Evolutionary conservation across 2,329 filamentous ascomycete species (phyloP).

Genomic region (Neurospora sp.): DNA sequence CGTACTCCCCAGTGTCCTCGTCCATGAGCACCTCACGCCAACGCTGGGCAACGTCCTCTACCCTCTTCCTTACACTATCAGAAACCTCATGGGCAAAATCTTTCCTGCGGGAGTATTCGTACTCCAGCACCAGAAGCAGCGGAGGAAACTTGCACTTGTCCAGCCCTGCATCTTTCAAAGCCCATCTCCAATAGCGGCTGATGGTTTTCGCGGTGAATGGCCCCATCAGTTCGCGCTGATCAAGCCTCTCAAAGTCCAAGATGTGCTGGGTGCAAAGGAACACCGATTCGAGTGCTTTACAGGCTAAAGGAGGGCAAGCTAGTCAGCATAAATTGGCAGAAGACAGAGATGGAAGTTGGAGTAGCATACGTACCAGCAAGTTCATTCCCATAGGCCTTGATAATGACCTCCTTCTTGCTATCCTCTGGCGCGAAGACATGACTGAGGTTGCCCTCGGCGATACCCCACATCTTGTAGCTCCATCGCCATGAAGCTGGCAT

Average conservation of each 20-base stretch:
- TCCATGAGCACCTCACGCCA: slow-evolving; percentile 13
- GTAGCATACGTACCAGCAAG: slow-evolving; percentile 16
- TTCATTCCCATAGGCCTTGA: slow-evolving; percentile 20
- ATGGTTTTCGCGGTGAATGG: slow-evolving; percentile 21
- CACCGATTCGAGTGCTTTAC: slow-evolving; percentile 24
- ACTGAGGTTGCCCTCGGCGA: slow-evolving; percentile 18
- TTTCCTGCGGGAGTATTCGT: slow-evolving; percentile 2
- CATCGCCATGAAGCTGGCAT: slow-evolving; percentile 23
- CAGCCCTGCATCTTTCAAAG: slow-evolving; percentile 22
- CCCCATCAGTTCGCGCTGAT: slow-evolving; percentile 19
- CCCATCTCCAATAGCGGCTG: slow-evolving; percentile 23
- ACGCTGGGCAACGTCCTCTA: slow-evolving; percentile 7
- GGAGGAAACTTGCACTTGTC: slow-evolving; percentile 7
- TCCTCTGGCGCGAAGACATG: slow-evolving; percentile 21
- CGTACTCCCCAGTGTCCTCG: slow-evolving; percentile 1
- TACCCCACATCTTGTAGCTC: slow-evolving; percentile 24
- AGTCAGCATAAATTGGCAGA: slow-evolving; percentile 4
- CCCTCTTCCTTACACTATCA: slow-evolving; percentile 5
- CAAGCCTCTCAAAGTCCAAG: slow-evolving; percentile 22
- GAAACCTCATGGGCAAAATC: not conserved
- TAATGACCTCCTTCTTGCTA: slow-evolving; percentile 16
- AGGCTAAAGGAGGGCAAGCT: slow-evolving; percentile 14
- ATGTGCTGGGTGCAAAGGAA: slow-evolving; percentile 25
- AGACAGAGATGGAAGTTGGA: not conserved
- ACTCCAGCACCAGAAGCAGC: slow-evolving; percentile 12